Percentiles rank a stretch among this genome's conserved stretches.
phyloP scores from a whole-genome alignment of 768 basidiomycete species.

The Boletus rufocinnamomeus region DNA sequence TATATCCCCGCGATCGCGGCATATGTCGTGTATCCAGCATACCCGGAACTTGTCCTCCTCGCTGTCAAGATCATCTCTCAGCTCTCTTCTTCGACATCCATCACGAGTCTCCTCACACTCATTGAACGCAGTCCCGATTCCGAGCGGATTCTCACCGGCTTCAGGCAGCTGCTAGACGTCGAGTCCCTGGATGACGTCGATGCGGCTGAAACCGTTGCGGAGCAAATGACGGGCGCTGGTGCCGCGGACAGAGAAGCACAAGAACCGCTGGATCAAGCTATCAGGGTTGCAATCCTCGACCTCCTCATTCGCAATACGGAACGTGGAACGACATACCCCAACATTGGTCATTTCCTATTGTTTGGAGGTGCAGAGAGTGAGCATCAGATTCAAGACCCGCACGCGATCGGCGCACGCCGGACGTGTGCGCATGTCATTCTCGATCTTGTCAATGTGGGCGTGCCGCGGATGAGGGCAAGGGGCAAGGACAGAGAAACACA shows the following conservation, averaged over 20 bases:
- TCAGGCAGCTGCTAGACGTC: no score
- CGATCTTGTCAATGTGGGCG: conserved; percentile 70
- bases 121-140: no score
- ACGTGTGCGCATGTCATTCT: conserved; percentile 83
- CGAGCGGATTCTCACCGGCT: no score
- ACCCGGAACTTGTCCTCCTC: conserved; percentile 76
- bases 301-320: no score
- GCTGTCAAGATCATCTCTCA: conserved; percentile 74
- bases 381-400: conserved; percentile 74
- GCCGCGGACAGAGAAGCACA: conserved; percentile 54
- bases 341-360: conserved; percentile 85
- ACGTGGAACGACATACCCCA: no score
- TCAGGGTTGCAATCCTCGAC: no score
- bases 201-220: no score
- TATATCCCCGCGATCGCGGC: conserved; percentile 80
- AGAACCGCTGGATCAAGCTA: no score
- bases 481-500: conserved; percentile 39
- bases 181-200: no score
- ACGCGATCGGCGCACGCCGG: conserved; percentile 64
- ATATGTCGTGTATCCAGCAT: no score
- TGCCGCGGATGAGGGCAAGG: conserved; percentile 56
- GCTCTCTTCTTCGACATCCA: conserved; percentile 66
- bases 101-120: no score
- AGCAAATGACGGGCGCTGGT: conserved; percentile 72
- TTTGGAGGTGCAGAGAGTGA: conserved; percentile 66